phyloP scores from a whole-genome alignment of 345 rosid genomes.

The Theobroma cacao region DNA sequence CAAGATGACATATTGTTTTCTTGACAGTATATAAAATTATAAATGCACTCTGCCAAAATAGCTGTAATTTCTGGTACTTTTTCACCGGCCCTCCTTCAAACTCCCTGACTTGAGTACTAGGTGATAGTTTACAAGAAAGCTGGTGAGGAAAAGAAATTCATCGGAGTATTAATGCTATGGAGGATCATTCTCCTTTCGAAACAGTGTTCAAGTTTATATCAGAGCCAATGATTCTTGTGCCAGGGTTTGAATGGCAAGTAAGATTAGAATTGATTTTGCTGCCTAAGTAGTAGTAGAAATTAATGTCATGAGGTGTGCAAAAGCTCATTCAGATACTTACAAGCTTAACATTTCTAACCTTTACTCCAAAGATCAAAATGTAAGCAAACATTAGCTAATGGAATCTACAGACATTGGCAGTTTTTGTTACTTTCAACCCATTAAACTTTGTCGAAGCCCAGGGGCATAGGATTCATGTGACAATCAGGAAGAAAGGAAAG shows the following conservation, averaged over 20 bases:
- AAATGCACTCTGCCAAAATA: no score
- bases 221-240: background rate
- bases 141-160: no score
- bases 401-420: background rate
- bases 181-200: no score
- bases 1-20: no score
- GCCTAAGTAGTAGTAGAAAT: no score
- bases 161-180: no score
- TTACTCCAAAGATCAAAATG: background rate
- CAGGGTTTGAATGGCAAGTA: no score
- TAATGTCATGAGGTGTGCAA: no score
- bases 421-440: background rate
- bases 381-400: background rate
- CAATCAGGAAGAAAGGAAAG: background rate
- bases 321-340: background rate
- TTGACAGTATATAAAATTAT: no score
- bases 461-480: background rate
- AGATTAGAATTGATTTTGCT: background rate
- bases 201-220: background rate
- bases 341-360: background rate
- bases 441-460: background rate
- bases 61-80: no score
- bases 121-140: background rate
- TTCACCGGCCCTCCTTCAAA: background rate
- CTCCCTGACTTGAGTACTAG: background rate